Evolutionary conservation across 129 eudicot species (phyloP), one percentile per base, ranked within the genome.

Genomic region (Solidago caesia): DNA sequence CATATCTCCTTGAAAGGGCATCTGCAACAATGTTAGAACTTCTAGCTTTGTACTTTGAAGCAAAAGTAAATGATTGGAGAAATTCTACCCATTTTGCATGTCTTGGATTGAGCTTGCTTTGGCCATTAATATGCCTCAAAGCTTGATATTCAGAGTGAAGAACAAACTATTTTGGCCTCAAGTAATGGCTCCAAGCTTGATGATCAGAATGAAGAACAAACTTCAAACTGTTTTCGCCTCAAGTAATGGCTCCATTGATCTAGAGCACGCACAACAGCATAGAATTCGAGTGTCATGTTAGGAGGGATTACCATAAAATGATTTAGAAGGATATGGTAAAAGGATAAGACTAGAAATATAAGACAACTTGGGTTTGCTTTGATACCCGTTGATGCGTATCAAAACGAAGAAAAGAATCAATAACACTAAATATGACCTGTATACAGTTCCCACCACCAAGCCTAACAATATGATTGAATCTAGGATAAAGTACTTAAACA

Each of bases 11-110:
- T 10, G 68, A 71, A 21, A 21, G 21, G 21, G 82, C 73, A 72
- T 79, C 67, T 5, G 49, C 77, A 8, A 73, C 77, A n/a, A 73
- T 14, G 53, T 73, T 73, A 7, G 21, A 25, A 26, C 66, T 58
- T 6, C 59, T 59, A 1, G 46, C 4, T 5, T 72, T 57, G 9
- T 72, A 58, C 39, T 72, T 43, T 2, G 44, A 29, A 15, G 16
- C 39, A 57, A 13, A 72, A 16, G 14, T 41, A 56, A 72, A 55
- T 0, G 76, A n/a, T 25, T 56, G 47, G 27, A 43, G 60, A 14
- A 33, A 70, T 14, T 51, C 75, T 33, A 33, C 3, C 39, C 15
- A 69, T 21, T 65, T 65, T 65, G 75, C 51, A 53, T 70, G 75
- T 25, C 64, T 51, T n/a, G 44, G 12, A 53, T 53, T 48, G 41